Evolutionary conservation across 2,329 filamentous ascomycete genomes (phyloP).

Genomic region (Phialophora tarda): DNA sequence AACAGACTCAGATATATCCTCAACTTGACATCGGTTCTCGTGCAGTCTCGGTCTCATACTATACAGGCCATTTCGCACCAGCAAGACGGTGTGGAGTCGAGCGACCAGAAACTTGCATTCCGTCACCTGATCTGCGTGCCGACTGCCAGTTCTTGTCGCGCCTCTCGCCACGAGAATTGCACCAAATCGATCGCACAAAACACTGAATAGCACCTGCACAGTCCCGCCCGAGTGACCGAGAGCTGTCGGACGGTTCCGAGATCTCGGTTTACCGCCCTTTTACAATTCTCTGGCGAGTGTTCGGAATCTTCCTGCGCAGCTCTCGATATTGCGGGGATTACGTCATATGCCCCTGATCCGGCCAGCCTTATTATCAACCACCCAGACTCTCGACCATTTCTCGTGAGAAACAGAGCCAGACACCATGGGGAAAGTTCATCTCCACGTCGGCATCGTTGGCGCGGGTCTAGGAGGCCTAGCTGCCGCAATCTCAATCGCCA

Average conservation of each 20-base stretch:
- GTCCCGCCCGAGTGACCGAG: not conserved
- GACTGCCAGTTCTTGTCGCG: no score
- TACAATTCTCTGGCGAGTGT: not conserved
- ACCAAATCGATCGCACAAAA: not conserved
- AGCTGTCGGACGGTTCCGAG: not conserved
- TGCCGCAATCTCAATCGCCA: conserved; percentile 48
- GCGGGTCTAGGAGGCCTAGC: conserved; percentile 54
- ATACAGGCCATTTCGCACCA: no score
- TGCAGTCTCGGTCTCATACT: no score
- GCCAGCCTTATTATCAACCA: not conserved
- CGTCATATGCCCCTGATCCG: not conserved
- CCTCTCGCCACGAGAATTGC: not conserved
- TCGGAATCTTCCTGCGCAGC: not conserved
- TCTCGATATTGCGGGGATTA: not conserved
- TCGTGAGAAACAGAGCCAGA: not conserved
- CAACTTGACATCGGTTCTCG: no score
- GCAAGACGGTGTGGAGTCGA: no score
- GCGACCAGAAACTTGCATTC: no score
- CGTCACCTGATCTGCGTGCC: no score
- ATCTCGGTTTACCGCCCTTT: not conserved
- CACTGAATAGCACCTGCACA: not conserved
- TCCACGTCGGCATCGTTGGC: conserved; percentile 46
- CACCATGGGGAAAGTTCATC: conserved; percentile 7
- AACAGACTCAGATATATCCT: no score
- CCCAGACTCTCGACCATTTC: not conserved